Base-by-base conservation (phyloP, 371 early-diverging fungal genomes). In the Cokeromyces recurvatus region DNA sequence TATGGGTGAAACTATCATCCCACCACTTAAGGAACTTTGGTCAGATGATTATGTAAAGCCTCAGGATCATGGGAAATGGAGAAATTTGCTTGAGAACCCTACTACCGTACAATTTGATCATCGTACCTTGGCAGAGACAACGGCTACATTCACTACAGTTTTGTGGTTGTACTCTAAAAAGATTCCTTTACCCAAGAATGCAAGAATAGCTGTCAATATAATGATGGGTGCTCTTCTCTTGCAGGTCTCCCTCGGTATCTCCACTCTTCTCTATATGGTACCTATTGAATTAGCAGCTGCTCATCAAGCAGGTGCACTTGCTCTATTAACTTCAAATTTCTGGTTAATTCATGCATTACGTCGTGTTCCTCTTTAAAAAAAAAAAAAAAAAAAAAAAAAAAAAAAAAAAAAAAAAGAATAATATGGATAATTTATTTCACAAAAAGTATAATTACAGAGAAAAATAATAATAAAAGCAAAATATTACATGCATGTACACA, bases 31-130 rank as follows among this genome's bases (percentile, higher is more conserved):
- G 0, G 91, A 91, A 41, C 71, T 89, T 14, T 89, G 87, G 82
- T 78, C 74, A 17, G 51, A 65, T 31, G 46, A 60, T 32, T 88
- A 69, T 52, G 59, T 77, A 19, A 76, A 78, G 37, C 50, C 65
- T 14, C 54, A 52, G 2, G 83, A 79, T 40, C 39, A 40, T 6
- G 71, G 66, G 35, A 79, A 76, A 67, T 91, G 87, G 87, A 73
- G 84, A 40, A 93, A 97, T 63, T 53, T 95, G 41, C 72, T 94
- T 19, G 93, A 96, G 45, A 97, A 97, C 66, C 94, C 92, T 4
- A 76, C 88, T n/a, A 89, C 92, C 2, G 96, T 95, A 11, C 96
- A 97, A 74, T 91, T 94, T 51, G 84, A 89, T 64, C 97, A 97
- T 59, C 86, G 97, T 43, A 68, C 83, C 19, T 52, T 96, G 71